phyloP scores from a whole-genome alignment of 2,329 filamentous ascomycete species.

The Phoma sp. region DNA sequence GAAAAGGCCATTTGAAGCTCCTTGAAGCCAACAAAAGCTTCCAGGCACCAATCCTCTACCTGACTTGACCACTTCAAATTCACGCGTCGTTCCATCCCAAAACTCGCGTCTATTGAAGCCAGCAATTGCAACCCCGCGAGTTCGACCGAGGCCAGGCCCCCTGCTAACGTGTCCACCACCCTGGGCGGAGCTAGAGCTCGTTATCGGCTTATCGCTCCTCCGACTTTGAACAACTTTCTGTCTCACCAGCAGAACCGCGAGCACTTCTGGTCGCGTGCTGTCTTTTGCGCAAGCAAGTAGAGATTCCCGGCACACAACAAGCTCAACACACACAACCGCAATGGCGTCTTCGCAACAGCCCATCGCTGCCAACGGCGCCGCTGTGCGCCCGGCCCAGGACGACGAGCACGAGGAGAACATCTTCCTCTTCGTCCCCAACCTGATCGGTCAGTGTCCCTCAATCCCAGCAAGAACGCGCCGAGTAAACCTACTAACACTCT shows the following conservation, averaged over 20 bases:
- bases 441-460: slow-evolving; percentile 52
- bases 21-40: slow-evolving; percentile 14
- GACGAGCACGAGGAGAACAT: slow-evolving; percentile 57
- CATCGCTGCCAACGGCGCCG: slow-evolving; percentile 41
- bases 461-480: neutral
- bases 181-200: slow-evolving; percentile 25
- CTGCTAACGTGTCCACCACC: neutral
- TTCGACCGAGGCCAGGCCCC: slow-evolving; percentile 10
- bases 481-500: slow-evolving; percentile 15
- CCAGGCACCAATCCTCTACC: slow-evolving; percentile 13
- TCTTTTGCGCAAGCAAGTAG: slow-evolving; percentile 11
- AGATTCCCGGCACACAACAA: neutral
- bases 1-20: slow-evolving; percentile 22
- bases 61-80: neutral
- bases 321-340: slow-evolving; percentile 12
- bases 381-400: slow-evolving; percentile 24
- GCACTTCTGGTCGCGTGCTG: slow-evolving; percentile 14
- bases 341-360: slow-evolving; percentile 38
- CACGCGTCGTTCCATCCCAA: slow-evolving; percentile 17
- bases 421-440: slow-evolving; percentile 60
- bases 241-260: slow-evolving; percentile 8
- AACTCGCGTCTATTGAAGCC: neutral
- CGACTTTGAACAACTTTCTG: slow-evolving; percentile 35
- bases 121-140: slow-evolving; percentile 9
- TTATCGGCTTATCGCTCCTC: slow-evolving; percentile 46